Conservation (phyloP, 2,329 filamentous ascomycete species). For the Fusarium hainanense region DNA sequence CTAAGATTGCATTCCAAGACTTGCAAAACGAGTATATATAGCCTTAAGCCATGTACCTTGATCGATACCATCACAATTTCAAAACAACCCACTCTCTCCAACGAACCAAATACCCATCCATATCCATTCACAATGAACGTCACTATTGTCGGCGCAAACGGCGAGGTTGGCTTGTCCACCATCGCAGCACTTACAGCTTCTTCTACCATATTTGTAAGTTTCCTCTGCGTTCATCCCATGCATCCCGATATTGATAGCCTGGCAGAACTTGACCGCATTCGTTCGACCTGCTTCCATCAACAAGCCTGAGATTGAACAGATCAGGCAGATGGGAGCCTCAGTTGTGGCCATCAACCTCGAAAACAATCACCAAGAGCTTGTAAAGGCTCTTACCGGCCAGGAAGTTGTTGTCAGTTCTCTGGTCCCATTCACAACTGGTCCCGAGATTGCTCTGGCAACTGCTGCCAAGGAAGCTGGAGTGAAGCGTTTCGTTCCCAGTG, state of each 20-base stretch:
- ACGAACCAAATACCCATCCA: neutral
- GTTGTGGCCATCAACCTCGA: conserved; percentile 16
- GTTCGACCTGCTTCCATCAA: conserved; percentile 28
- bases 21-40: neutral
- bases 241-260: neutral
- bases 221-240: accelerated
- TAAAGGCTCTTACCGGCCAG: conserved; percentile 14
- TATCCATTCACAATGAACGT: conserved; percentile 24
- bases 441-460: conserved; percentile 20
- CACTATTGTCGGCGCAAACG: conserved; percentile 33
- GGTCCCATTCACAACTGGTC: neutral
- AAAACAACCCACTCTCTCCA: neutral
- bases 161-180: conserved; percentile 29
- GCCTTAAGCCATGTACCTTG: neutral
- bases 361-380: conserved; percentile 20
- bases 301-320: conserved; percentile 19
- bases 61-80: neutral
- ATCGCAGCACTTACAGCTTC: conserved; percentile 21
- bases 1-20: neutral
- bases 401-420: conserved; percentile 29
- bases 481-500: conserved; percentile 32
- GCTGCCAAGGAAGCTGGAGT: conserved; percentile 31
- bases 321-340: conserved; percentile 18
- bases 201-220: conserved; percentile 26
- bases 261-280: conserved; percentile 26